Percentiles rank a stretch among this genome's conserved stretches.
phyloP scores from a whole-genome alignment of 352 stramenopile genomes.

The Pythium aquatile region DNA sequence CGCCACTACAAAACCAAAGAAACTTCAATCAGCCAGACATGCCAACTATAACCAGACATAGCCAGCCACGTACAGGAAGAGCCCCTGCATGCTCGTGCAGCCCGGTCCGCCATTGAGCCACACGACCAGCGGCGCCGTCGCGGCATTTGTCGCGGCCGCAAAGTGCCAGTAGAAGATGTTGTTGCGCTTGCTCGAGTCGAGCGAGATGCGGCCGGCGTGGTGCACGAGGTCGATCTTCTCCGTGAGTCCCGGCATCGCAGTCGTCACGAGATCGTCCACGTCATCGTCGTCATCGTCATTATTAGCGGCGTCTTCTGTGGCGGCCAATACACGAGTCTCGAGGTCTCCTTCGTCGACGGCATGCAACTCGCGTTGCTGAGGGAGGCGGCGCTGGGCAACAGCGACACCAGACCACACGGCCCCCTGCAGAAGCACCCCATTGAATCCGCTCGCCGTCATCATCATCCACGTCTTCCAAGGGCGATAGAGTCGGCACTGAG shows the following conservation, averaged over 20 bases:
- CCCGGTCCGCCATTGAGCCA: constrained; percentile 82
- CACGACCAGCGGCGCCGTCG: constrained; percentile 61
- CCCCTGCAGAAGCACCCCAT: background rate
- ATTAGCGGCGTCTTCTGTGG: background rate
- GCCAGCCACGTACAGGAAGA: constrained; percentile 53
- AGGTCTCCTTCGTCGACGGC: background rate
- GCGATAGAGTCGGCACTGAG: background rate
- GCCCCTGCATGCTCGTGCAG: constrained; percentile 78
- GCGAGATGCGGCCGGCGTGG: constrained; percentile 56
- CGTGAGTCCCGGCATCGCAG: constrained; percentile 51
- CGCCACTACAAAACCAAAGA: constrained; percentile 30
- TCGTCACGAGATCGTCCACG: constrained; percentile 39
- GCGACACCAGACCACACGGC: background rate
- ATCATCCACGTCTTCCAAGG: background rate
- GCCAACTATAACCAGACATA: too few relatives aligned
- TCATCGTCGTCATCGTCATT: constrained; percentile 10
- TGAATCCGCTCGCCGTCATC: background rate
- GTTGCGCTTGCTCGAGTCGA: constrained; percentile 50
- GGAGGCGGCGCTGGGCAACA: constrained; percentile 12
- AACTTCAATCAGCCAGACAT: background rate
- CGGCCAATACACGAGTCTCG: background rate
- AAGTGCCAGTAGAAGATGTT: constrained; percentile 86
- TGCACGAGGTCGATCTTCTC: constrained; percentile 54
- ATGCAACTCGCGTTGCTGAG: constrained; percentile 4
- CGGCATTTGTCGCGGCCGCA: constrained; percentile 38